phyloP scores from a whole-genome alignment of 2,329 filamentous ascomycete genomes.

The Alternaria gansuensis region DNA sequence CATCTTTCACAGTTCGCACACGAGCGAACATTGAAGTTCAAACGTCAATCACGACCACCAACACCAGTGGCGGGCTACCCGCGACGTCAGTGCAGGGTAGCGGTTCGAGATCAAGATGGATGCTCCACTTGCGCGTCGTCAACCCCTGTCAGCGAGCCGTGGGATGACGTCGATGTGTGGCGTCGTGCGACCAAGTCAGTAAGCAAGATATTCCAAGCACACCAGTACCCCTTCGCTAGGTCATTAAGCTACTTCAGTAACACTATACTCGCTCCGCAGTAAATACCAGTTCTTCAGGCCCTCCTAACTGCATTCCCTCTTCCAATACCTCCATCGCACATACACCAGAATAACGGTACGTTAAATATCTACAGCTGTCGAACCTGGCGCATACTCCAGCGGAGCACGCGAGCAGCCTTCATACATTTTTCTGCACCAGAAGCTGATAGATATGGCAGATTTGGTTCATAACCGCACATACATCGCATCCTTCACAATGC shows the following conservation, averaged over 20 bases:
- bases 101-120: slow-evolving; percentile 37
- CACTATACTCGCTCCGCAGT: slow-evolving; percentile 12
- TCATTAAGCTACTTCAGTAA: slow-evolving; percentile 21
- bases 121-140: slow-evolving; percentile 35
- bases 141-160: slow-evolving; percentile 34
- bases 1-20: slow-evolving; percentile 19
- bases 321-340: background rate
- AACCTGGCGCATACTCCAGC: slow-evolving; percentile 20
- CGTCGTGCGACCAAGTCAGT: slow-evolving; percentile 33
- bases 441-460: slow-evolving; percentile 14
- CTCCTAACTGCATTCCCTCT: slow-evolving; percentile 4
- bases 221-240: slow-evolving; percentile 22
- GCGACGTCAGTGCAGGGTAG: slow-evolving; percentile 32
- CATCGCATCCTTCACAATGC: slow-evolving; percentile 35
- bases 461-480: background rate
- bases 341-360: slow-evolving; percentile 24
- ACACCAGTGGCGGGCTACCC: slow-evolving; percentile 21
- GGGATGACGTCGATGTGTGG: slow-evolving; percentile 49
- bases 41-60: slow-evolving; percentile 17
- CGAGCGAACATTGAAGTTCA: slow-evolving; percentile 15
- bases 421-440: background rate
- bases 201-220: slow-evolving; percentile 35
- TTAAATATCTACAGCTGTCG: slow-evolving; percentile 11
- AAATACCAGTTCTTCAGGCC: slow-evolving; percentile 2
- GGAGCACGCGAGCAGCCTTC: slow-evolving; percentile 33